phyloP scores from a whole-genome alignment of 2,329 filamentous ascomycete species.

The Neonectria punicea region DNA sequence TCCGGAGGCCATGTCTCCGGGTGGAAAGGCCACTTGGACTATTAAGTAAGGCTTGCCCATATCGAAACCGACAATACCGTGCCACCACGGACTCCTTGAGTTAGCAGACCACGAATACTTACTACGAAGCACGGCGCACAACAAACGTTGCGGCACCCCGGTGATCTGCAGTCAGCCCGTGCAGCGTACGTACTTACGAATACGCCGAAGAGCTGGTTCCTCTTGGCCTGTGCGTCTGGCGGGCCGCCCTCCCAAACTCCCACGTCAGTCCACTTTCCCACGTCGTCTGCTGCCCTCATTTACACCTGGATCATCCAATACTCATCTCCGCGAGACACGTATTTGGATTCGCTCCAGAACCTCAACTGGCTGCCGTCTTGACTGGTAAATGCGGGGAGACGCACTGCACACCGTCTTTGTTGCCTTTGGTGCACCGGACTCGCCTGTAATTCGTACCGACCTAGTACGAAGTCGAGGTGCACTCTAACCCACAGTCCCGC shows the following conservation, averaged over 20 bases:
- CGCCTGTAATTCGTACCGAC: background rate
- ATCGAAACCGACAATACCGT: background rate
- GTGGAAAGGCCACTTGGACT: background rate
- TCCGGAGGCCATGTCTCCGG: background rate
- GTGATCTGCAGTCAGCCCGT: background rate
- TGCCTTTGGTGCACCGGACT: background rate
- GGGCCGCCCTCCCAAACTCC: slow-evolving; percentile 14
- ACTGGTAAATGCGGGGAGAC: slow-evolving; percentile 12
- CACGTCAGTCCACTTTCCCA: slow-evolving; percentile 19
- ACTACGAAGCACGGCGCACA: background rate
- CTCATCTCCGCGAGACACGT: background rate
- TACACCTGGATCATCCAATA: slow-evolving; percentile 2
- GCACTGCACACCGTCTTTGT: slow-evolving; percentile 9
- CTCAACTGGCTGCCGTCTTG: background rate
- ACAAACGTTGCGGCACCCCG: background rate
- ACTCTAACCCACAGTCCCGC: slow-evolving; percentile 2
- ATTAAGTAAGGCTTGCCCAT: background rate
- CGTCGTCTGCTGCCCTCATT: slow-evolving; percentile 3
- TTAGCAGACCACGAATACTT: background rate
- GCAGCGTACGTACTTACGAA: background rate
- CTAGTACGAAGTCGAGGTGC: background rate
- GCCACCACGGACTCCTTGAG: background rate
- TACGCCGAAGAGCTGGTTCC: slow-evolving; percentile 1
- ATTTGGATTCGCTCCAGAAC: background rate
- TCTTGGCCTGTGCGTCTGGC: slow-evolving; percentile 16